Evolutionary conservation across 2,329 filamentous ascomycete species (phyloP).

Genomic region (Diatrype stigma): DNA sequence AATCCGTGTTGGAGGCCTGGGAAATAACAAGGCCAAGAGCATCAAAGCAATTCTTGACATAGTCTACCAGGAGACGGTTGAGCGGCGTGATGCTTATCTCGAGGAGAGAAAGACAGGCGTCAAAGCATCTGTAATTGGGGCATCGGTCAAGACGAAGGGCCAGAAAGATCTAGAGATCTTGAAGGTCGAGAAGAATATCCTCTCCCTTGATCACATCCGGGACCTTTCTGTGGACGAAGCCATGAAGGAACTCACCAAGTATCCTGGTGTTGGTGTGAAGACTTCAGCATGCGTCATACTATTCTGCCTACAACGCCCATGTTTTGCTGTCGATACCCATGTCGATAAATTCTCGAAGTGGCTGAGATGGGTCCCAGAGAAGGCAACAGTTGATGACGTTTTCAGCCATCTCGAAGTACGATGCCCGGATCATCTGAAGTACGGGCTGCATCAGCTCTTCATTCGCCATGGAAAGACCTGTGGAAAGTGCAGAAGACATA

Average conservation of each 20-base stretch:
- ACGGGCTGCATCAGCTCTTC: slow-evolving; percentile 51
- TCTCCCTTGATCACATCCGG: slow-evolving; percentile 52
- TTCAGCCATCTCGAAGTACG: slow-evolving; percentile 51
- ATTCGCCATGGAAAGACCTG: slow-evolving; percentile 50
- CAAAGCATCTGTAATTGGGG: slow-evolving; percentile 39
- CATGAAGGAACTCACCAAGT: slow-evolving; percentile 46
- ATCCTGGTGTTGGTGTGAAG: slow-evolving; percentile 53
- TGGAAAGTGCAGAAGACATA: slow-evolving; percentile 43
- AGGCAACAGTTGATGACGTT: slow-evolving; percentile 40
- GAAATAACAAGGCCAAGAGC: slow-evolving; percentile 63
- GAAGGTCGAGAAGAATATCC: slow-evolving; percentile 52
- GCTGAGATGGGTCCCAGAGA: slow-evolving; percentile 52
- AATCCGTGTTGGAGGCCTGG: slow-evolving; percentile 68
- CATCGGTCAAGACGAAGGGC: slow-evolving; percentile 33
- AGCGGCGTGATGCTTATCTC: slow-evolving; percentile 39
- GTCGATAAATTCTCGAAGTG: slow-evolving; percentile 49
- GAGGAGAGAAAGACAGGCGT: slow-evolving; percentile 36
- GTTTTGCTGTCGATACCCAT: slow-evolving; percentile 57
- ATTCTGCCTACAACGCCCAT: slow-evolving; percentile 49
- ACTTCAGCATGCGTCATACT: slow-evolving; percentile 54
- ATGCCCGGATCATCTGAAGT: slow-evolving; percentile 50
- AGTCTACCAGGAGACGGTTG: slow-evolving; percentile 64
- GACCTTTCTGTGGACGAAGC: slow-evolving; percentile 40
- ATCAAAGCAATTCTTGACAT: slow-evolving; percentile 72
- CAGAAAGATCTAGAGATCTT: slow-evolving; percentile 55